phyloP scores from a whole-genome alignment of 176 grass and related monocot genomes.

The Luzula sylvatica region DNA sequence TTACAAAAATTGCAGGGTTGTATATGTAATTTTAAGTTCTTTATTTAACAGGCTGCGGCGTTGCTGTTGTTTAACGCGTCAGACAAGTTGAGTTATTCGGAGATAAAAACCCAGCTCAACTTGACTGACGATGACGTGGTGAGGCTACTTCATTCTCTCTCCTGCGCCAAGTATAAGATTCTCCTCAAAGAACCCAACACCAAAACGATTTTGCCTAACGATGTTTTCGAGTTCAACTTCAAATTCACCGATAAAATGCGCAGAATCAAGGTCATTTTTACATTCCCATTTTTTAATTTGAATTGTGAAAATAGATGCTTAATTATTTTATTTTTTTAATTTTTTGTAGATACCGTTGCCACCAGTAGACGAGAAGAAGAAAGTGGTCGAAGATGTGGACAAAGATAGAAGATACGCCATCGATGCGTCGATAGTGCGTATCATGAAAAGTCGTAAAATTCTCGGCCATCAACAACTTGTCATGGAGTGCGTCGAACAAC shows the following conservation, averaged over 20 bases:
- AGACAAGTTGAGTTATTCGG: conserved; percentile 72
- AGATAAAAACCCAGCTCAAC: conserved; percentile 86
- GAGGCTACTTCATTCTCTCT: conserved; percentile 96
- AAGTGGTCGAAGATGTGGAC: conserved; percentile 92
- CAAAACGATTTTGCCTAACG: conserved; percentile 60
- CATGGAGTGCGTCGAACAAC: conserved; percentile 84
- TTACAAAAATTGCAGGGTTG: too few species aligned
- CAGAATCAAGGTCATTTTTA: conserved; percentile 70
- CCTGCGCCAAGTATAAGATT: conserved; percentile 95
- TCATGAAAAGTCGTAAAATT: conserved; percentile 94
- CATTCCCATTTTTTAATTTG: too few species aligned
- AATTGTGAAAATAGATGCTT: too few species aligned
- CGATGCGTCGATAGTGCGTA: conserved; percentile 93
- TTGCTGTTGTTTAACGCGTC: conserved; percentile 80
- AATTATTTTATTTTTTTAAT: too few species aligned
- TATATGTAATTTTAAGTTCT: too few species aligned
- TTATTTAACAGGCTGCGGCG: conserved; percentile 49
- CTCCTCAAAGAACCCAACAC: conserved; percentile 79
- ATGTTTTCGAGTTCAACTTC: conserved; percentile 80
- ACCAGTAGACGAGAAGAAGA: conserved; percentile 98
- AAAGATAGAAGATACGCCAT: conserved; percentile 92
- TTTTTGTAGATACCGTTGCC: conserved; percentile 61
- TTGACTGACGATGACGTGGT: conserved; percentile 94
- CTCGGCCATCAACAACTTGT: conserved; percentile 74
- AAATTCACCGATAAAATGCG: conserved; percentile 93